Evolutionary conservation across 108 stramenopile species (phyloP).

Genomic region (Stephanodiscus triporus): DNA sequence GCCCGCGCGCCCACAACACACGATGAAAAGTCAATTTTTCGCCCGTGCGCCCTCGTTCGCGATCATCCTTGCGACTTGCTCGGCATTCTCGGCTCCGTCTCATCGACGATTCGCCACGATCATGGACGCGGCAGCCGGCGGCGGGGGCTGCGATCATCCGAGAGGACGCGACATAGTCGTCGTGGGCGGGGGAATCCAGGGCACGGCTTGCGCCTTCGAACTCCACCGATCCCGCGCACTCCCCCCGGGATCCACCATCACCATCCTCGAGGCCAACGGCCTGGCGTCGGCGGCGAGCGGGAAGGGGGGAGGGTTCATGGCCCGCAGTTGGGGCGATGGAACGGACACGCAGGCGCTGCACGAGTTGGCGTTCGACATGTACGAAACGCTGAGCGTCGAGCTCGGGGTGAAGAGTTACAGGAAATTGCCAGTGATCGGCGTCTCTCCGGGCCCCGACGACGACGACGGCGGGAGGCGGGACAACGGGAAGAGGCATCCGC

Average conservation of each 20-base stretch:
- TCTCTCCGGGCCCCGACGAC: slow-evolving; percentile 55
- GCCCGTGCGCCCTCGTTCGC: not conserved
- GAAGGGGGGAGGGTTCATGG: slow-evolving; percentile 93
- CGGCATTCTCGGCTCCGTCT: not conserved
- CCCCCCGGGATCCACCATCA: slow-evolving; percentile 49
- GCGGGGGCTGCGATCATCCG: no score
- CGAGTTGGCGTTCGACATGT: slow-evolving; percentile 83
- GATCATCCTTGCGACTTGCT: not conserved
- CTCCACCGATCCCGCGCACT: slow-evolving; percentile 32
- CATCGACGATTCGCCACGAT: not conserved
- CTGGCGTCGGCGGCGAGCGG: slow-evolving; percentile 87
- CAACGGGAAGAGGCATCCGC: slow-evolving; percentile 26
- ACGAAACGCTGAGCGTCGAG: slow-evolving; percentile 67
- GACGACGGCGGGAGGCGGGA: slow-evolving; percentile 8
- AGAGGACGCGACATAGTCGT: slow-evolving; percentile 56
- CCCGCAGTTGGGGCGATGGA: slow-evolving; percentile 55
- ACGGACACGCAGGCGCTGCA: slow-evolving; percentile 26
- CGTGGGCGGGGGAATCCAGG: slow-evolving; percentile 88
- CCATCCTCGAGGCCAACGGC: slow-evolving; percentile 72
- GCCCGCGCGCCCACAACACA: no score
- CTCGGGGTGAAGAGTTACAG: slow-evolving; percentile 71
- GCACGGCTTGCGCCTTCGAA: slow-evolving; percentile 72
- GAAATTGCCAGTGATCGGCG: slow-evolving; percentile 79
- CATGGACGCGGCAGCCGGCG: not conserved
- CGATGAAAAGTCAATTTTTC: not conserved